Conservation (phyloP, 768 basidiomycete species). For the Mycena rosella region DNA sequence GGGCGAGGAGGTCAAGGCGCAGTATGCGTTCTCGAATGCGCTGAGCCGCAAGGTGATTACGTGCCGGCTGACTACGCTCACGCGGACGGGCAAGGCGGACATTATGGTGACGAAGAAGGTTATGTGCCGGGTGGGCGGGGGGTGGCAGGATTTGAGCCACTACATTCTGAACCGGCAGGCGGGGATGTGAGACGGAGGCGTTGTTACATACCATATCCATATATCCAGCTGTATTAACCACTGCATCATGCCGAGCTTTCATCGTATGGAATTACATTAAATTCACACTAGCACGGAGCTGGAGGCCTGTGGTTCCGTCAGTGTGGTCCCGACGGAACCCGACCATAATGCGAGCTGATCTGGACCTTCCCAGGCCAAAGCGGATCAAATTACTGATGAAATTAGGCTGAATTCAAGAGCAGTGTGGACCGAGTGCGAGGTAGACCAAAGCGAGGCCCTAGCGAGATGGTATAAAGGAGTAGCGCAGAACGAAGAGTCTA, state of each 20-base stretch:
- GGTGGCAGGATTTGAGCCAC: slow-evolving; percentile 84
- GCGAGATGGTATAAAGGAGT: not conserved
- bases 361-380: not conserved
- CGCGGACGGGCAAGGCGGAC: slow-evolving; percentile 66
- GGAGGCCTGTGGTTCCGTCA: no score
- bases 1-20: slow-evolving; percentile 85
- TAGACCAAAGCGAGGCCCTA: slow-evolving; percentile 24
- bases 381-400: slow-evolving; percentile 19
- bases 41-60: slow-evolving; percentile 81
- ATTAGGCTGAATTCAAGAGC: not conserved
- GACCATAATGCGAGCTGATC: no score
- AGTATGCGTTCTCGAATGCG: slow-evolving; percentile 84
- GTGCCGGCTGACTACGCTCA: slow-evolving; percentile 84
- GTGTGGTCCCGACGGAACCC: no score
- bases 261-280: slow-evolving; percentile 39
- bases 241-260: slow-evolving; percentile 33
- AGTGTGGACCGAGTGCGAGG: not conserved
- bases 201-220: slow-evolving; percentile 15
- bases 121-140: slow-evolving; percentile 89
- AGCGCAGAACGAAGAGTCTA: not conserved
- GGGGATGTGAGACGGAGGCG: slow-evolving; percentile 61
- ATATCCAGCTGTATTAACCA: slow-evolving; percentile 38
- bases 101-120: slow-evolving; percentile 79
- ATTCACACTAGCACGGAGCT: slow-evolving; percentile 40
- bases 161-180: slow-evolving; percentile 85